Conservation (phyloP, 257 asterid species). For the Anisodus acutangulus region DNA sequence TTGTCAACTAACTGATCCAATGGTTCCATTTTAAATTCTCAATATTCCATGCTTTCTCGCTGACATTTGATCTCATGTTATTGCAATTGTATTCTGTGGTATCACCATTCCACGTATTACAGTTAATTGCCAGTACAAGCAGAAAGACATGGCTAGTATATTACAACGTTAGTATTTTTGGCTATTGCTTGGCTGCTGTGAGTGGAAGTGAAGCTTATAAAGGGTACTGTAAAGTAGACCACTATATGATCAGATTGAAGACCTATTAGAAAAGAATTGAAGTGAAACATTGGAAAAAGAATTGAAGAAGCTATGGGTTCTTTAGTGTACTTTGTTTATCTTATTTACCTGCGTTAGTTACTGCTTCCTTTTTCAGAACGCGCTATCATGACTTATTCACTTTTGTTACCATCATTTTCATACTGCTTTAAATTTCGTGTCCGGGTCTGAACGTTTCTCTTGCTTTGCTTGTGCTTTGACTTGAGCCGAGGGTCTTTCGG, state of each 20-base stretch:
- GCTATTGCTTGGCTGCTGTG: not conserved
- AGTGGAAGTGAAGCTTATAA: not conserved
- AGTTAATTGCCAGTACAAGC: not conserved
- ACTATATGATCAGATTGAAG: slow-evolving; percentile 18
- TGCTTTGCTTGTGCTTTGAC: no score
- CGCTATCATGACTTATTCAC: no score
- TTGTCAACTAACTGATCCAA: not conserved
- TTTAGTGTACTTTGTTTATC: no score
- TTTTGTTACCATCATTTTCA: no score
- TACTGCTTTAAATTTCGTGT: no score
- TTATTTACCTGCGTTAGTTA: no score
- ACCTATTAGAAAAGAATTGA: not conserved
- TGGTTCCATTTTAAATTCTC: not conserved
- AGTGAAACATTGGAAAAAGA: not conserved
- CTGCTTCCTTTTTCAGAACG: no score
- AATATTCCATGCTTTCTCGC: not conserved
- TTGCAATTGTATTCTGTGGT: not conserved
- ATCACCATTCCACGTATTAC: not conserved
- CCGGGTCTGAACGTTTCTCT: no score
- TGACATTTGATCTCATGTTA: not conserved
- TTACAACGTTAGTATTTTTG: not conserved
- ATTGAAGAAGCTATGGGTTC: no score
- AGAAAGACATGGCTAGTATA: not conserved
- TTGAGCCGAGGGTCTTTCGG: no score
- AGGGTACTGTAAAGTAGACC: not conserved